Percentiles rank a stretch among this genome's conserved stretches.
Evolutionary conservation across 257 asterid genomes (phyloP).

Genomic region (Solanum habrochaites): DNA sequence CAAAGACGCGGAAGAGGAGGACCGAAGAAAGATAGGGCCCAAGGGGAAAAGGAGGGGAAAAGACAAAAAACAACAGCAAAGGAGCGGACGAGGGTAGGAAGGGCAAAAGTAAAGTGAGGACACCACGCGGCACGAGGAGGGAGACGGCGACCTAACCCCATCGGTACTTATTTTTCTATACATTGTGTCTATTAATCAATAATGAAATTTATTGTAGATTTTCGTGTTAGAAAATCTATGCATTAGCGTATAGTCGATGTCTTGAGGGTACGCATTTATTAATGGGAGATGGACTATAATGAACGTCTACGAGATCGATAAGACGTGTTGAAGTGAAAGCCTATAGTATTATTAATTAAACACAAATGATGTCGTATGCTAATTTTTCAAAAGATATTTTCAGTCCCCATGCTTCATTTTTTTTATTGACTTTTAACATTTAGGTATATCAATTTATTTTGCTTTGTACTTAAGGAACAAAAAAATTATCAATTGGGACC

Average conservation of each 20-base stretch:
- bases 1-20: no score
- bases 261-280: not conserved
- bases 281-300: not conserved
- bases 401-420: not conserved
- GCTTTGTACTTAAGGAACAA: not conserved
- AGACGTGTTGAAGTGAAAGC: not conserved
- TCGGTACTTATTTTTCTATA: not conserved
- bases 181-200: not conserved
- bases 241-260: not conserved
- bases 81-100: no score
- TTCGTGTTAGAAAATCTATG: not conserved
- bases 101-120: no score
- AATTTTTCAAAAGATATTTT: not conserved
- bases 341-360: not conserved
- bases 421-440: not conserved
- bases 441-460: not conserved
- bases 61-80: no score
- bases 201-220: not conserved
- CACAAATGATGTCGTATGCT: not conserved
- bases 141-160: no score
- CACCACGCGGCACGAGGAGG: no score
- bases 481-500: not conserved
- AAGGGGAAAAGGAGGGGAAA: no score
- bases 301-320: not conserved
- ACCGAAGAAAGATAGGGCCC: no score